Base-by-base conservation (phyloP, 2,329 filamentous ascomycete species). In the Westerdykella aurantiaca region DNA sequence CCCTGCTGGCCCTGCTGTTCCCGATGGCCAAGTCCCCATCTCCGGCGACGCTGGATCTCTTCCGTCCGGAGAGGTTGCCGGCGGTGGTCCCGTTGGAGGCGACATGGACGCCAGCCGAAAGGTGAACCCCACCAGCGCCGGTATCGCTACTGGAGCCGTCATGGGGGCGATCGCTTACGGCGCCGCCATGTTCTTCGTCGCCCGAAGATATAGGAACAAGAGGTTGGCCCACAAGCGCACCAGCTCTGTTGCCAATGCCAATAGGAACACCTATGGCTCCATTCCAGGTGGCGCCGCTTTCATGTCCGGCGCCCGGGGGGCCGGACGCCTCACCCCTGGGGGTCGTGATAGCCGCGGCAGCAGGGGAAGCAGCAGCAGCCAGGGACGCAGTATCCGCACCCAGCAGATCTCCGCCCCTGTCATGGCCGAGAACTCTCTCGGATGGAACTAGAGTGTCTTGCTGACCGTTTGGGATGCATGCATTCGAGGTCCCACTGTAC, bases 181-280 rank as follows among this genome's bases (percentile, higher is more conserved):
- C 61, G 87, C 86, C 11, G 89, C 88, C 66, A 95, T 96, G 90
- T 91, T 95, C 73, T 83, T 93, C 60, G 81, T 95, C 53, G 90
- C 90, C 39, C 83, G 89, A 49, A 81, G 90, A 47, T 95, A 95
- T 78, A 88, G 90, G 76, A 84, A 86, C 72, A 88, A 86, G 77
- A 85, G 82, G 70, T 80, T 85, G 64, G 74, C 81, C 40, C 87
- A 94, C 71, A 79, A 82, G 60, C 86, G 88, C 47, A 76, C 83
- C 41, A 88, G 82, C 75, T 94, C 88, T 37, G 71, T 91, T 40
- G 78, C 83, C 43, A 86, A 80, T 72, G 88, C 85, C 34, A 70
- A 86, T 49, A 5, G 33, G n/a, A 61, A 56, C 49, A 65, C 62
- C 2, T 63, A 61, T 44, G 60, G 63, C 22, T 67, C 65, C 22